Conservation (phyloP, 2,329 filamentous ascomycete genomes). For the Aspergillus sp. region DNA sequence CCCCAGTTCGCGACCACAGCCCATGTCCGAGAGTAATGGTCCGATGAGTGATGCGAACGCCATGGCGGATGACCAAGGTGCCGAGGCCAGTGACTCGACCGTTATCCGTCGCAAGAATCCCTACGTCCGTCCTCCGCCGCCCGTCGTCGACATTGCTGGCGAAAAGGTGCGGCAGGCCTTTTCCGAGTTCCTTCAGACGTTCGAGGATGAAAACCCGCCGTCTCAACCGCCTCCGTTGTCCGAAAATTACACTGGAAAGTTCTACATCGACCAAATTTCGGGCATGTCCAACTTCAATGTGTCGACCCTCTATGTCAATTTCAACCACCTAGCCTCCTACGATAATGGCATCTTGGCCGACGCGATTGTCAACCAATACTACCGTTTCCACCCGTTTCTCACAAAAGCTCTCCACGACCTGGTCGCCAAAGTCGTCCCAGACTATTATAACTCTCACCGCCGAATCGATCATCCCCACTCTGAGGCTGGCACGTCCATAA, state of each 20-base stretch:
- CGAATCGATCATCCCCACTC: slow-evolving; percentile 71
- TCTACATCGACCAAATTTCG: slow-evolving; percentile 65
- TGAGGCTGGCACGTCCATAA: slow-evolving; percentile 63
- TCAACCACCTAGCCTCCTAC: slow-evolving; percentile 72
- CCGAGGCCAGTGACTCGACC: slow-evolving; percentile 52
- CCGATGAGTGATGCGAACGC: slow-evolving; percentile 56
- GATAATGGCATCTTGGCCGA: slow-evolving; percentile 79
- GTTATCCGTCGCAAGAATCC: slow-evolving; percentile 49
- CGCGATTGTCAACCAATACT: slow-evolving; percentile 86
- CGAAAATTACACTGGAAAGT: slow-evolving; percentile 58
- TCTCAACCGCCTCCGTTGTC: slow-evolving; percentile 53
- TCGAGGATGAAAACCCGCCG: slow-evolving; percentile 54
- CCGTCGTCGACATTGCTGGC: slow-evolving; percentile 59
- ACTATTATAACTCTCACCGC: slow-evolving; percentile 89
- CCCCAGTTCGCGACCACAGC: slow-evolving; percentile 55
- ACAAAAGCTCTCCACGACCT: slow-evolving; percentile 85
- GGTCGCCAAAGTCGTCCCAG: slow-evolving; percentile 89
- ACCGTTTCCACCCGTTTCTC: slow-evolving; percentile 90
- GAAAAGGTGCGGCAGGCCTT: slow-evolving; percentile 62
- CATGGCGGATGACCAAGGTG: slow-evolving; percentile 61
- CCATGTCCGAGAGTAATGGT: slow-evolving; percentile 49
- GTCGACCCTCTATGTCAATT: slow-evolving; percentile 66
- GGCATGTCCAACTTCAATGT: slow-evolving; percentile 60
- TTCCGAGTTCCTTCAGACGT: slow-evolving; percentile 62
- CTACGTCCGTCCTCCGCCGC: slow-evolving; percentile 52